These are phyloP conservation scores for Solanum megistacrolobum DNA, from an alignment of 257 asterid species.

Conservation along the genomic window DNA sequence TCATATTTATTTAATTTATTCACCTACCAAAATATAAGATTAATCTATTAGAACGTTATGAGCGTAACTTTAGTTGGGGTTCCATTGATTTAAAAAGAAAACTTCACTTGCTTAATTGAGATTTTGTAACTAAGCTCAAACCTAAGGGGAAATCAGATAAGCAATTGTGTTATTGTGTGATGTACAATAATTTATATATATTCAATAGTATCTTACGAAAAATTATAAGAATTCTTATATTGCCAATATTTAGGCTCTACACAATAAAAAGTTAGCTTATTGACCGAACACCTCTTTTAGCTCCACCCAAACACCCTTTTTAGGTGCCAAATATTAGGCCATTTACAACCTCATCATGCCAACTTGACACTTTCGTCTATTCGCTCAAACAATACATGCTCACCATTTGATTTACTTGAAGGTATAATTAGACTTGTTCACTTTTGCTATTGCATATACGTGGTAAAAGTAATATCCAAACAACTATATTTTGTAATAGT, in stretches of 20 bases:
- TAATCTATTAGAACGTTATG: neutral
- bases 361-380: neutral
- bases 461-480: neutral
- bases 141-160: neutral
- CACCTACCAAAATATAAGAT: no score
- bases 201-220: neutral
- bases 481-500: neutral
- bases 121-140: neutral
- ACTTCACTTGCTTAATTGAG: neutral
- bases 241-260: accelerated
- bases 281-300: neutral
- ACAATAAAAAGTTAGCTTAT: neutral
- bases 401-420: neutral
- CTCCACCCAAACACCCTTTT: neutral
- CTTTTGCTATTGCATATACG: neutral
- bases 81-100: neutral
- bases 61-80: neutral
- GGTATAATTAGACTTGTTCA: no score
- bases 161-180: neutral
- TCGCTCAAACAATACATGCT: neutral
- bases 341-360: neutral
- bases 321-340: neutral
- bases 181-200: neutral
- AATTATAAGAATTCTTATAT: no score
- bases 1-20: no score